Evolutionary conservation across 2,329 filamentous ascomycete genomes (phyloP).

Genomic region (Onygena corvina): DNA sequence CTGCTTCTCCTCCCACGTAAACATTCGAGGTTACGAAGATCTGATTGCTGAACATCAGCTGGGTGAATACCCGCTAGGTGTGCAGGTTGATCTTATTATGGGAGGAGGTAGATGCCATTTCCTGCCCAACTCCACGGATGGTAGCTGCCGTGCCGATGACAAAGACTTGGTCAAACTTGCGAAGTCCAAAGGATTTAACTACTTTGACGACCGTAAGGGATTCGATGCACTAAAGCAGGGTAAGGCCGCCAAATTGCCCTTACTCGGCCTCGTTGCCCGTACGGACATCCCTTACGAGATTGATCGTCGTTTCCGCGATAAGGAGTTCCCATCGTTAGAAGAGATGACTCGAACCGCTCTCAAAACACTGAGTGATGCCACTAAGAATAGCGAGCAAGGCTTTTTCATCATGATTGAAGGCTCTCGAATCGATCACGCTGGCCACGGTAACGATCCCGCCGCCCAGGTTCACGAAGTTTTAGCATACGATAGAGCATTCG

Average conservation of each 20-base stretch:
- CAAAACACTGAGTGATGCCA: conserved; percentile 65
- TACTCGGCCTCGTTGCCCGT: conserved; percentile 73
- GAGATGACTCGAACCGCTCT: conserved; percentile 85
- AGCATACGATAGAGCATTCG: conserved; percentile 84
- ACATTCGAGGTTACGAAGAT: conserved; percentile 68
- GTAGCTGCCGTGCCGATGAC: conserved; percentile 70
- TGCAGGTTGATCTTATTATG: conserved; percentile 81
- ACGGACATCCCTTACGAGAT: conserved; percentile 86
- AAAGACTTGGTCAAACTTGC: conserved; percentile 65
- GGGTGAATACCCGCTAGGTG: conserved; percentile 73
- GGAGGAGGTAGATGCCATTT: conserved; percentile 92
- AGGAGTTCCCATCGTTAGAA: conserved; percentile 74
- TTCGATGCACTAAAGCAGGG: conserved; percentile 66
- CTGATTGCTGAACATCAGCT: conserved; percentile 86
- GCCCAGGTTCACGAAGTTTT: conserved; percentile 83
- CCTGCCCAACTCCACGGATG: conserved; percentile 63
- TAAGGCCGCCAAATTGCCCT: conserved; percentile 57
- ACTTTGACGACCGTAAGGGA: conserved; percentile 56
- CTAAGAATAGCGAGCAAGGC: conserved; percentile 70
- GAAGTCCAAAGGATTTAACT: conserved; percentile 67
- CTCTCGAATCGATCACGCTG: conserved; percentile 89
- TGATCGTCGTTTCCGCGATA: conserved; percentile 66
- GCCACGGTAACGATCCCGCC: conserved; percentile 70
- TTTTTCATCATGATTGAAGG: conserved; percentile 99
- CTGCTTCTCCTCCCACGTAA: conserved; percentile 83